phyloP scores from a whole-genome alignment of 2,329 filamentous ascomycete species.

The Trichoderma sp. region DNA sequence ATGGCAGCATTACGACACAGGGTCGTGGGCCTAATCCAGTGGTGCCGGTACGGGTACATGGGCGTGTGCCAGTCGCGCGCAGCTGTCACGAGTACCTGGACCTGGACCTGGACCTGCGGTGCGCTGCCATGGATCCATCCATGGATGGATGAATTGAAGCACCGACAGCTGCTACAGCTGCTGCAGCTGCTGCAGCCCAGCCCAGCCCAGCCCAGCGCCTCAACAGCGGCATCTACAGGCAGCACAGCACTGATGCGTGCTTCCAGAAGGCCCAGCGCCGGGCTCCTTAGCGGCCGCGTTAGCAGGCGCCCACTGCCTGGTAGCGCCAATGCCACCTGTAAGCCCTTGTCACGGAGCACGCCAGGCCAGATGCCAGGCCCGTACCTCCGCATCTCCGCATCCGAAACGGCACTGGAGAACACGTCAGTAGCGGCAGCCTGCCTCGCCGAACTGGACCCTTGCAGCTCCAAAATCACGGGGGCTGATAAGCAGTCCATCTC shows the following conservation, averaged over 20 bases:
- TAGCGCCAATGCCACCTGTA: neutral
- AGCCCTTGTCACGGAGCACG: neutral
- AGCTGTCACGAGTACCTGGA: neutral
- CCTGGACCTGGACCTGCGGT: too few relatives aligned
- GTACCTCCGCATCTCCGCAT: constrained; percentile 14
- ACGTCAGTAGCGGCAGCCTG: constrained; percentile 20
- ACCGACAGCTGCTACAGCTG: too few relatives aligned
- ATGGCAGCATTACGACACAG: neutral
- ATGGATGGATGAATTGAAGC: too few relatives aligned
- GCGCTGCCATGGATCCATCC: neutral
- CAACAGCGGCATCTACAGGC: neutral
- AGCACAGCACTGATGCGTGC: neutral
- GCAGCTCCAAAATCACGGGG: neutral
- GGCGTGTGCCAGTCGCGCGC: neutral
- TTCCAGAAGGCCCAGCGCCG: neutral
- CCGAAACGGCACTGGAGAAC: constrained; percentile 6
- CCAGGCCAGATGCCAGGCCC: neutral
- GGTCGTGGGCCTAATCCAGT: constrained; percentile 12
- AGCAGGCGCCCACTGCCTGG: neutral
- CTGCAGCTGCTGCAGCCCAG: neutral
- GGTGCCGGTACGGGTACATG: neutral
- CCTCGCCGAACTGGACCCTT: constrained; percentile 4
- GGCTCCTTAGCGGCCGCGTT: neutral
- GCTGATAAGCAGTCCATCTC: neutral
- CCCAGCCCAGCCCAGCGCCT: neutral